Percentiles rank a stretch among this genome's conserved stretches.
Conservation (phyloP, 768 basidiomycete genomes). For the Mycena maculata region DNA sequence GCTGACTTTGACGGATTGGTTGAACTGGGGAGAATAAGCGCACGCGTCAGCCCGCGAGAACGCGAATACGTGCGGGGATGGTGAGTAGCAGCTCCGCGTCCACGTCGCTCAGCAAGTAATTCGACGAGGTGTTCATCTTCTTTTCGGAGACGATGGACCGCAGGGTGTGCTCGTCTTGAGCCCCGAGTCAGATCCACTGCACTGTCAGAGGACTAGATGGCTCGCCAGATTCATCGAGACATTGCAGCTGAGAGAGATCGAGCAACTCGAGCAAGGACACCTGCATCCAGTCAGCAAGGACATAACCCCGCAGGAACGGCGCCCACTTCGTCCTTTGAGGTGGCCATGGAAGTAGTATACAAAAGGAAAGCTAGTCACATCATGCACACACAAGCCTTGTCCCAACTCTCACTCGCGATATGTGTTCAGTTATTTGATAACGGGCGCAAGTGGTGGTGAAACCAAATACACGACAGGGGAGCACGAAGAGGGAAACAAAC, state of each 20-base stretch:
- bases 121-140: slow-evolving; percentile 54
- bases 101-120: slow-evolving; percentile 72
- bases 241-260: slow-evolving; percentile 70
- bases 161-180: slow-evolving; percentile 53
- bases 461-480: too few species aligned
- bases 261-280: slow-evolving; percentile 68
- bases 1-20: slow-evolving; percentile 73
- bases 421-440: too few species aligned
- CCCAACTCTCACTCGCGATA: too few species aligned
- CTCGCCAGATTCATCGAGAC: slow-evolving; percentile 70
- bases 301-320: not conserved
- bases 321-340: slow-evolving; percentile 35
- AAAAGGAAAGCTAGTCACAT: not conserved
- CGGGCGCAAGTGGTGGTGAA: too few species aligned
- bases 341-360: slow-evolving; percentile 1
- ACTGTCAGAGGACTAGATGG: too few species aligned
- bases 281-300: slow-evolving; percentile 42
- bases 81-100: slow-evolving; percentile 80
- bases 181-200: too few species aligned
- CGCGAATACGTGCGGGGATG: slow-evolving; percentile 64
- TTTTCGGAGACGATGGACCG: slow-evolving; percentile 60
- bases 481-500: too few species aligned
- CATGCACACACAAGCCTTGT: too few species aligned
- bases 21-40: slow-evolving; percentile 63
- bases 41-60: not conserved